Evolutionary conservation across 768 basidiomycete genomes (phyloP).

Genomic region (Chiua virens): DNA sequence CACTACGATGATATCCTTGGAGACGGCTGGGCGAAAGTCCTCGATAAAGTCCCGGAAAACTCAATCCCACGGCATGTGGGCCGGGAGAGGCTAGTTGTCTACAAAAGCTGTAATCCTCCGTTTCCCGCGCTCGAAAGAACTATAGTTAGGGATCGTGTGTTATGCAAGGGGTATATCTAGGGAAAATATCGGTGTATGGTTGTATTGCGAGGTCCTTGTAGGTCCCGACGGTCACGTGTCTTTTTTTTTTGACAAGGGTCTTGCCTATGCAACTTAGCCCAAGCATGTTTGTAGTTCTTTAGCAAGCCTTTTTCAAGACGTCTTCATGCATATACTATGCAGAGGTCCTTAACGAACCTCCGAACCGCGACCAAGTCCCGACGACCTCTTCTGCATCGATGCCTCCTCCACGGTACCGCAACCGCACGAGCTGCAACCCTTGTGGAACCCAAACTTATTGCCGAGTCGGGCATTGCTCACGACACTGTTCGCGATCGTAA

Average conservation of each 20-base stretch:
- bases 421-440: not conserved
- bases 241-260: not conserved
- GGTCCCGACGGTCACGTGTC: not conserved
- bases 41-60: slow-evolving; percentile 50
- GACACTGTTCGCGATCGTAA: slow-evolving; percentile 24
- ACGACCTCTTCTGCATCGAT: slow-evolving; percentile 5
- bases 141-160: not conserved
- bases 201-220: too few relatives aligned
- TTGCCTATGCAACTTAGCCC: too few relatives aligned
- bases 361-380: slow-evolving; percentile 10
- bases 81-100: slow-evolving; percentile 51
- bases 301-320: not conserved
- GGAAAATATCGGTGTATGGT: too few relatives aligned
- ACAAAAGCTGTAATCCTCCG: slow-evolving; percentile 3
- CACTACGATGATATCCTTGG: slow-evolving; percentile 54
- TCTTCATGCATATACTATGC: slow-evolving; percentile 23
- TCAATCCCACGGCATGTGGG: slow-evolving; percentile 44
- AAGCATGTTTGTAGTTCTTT: not conserved
- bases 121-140: not conserved
- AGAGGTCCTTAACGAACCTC: slow-evolving; percentile 22
- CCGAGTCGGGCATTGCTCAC: slow-evolving; percentile 5
- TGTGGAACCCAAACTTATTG: slow-evolving; percentile 1
- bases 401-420: slow-evolving; percentile 11
- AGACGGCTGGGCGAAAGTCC: slow-evolving; percentile 50
- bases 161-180: too few relatives aligned